Percentiles rank a stretch among this genome's conserved stretches.
Conservation (phyloP, 2,329 filamentous ascomycete species). For the Phyllosticta capitalensis region DNA sequence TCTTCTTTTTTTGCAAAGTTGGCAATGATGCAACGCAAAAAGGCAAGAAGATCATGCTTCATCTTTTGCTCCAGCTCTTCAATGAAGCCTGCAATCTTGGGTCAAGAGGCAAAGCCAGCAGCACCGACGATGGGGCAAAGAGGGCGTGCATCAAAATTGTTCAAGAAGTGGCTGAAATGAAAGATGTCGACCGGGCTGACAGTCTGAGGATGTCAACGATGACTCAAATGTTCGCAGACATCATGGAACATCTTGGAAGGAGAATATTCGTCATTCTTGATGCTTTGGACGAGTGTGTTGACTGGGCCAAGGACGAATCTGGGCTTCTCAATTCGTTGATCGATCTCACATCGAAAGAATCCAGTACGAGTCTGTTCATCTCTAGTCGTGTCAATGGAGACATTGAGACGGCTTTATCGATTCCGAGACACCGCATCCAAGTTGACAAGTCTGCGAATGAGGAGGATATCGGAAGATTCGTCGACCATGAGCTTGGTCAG, state of each 20-base stretch:
- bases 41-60: background rate
- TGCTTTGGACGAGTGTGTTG: background rate
- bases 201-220: background rate
- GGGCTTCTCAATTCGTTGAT: background rate
- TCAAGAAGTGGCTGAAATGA: too few species aligned
- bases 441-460: background rate
- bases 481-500: background rate
- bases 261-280: background rate
- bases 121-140: too few species aligned
- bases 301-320: background rate
- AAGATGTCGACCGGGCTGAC: background rate
- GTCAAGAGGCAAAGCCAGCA: background rate
- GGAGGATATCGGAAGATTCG: background rate
- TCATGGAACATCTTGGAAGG: background rate
- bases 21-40: background rate
- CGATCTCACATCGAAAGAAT: background rate
- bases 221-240: background rate
- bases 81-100: background rate
- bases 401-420: background rate
- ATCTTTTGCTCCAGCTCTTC: background rate
- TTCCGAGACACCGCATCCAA: background rate
- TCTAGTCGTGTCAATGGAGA: background rate
- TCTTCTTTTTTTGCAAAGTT: background rate
- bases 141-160: too few species aligned
- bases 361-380: background rate